These are phyloP conservation scores for Abrus pulchellus DNA, from an alignment of 306 rosid genomes.

Conservation along the genomic window DNA sequence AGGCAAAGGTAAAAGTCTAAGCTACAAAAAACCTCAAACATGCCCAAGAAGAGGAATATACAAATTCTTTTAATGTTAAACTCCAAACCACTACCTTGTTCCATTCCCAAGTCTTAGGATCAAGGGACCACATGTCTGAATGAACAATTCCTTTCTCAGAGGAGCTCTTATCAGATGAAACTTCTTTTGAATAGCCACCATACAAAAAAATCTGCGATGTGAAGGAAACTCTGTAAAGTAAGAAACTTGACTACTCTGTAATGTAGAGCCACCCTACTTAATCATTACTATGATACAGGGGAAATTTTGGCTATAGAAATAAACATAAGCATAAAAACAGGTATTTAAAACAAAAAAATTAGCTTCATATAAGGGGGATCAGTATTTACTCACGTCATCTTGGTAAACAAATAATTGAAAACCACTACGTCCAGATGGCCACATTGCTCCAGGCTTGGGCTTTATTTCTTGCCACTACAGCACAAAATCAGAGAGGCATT, in stretches of 20 bases:
- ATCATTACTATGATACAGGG: conserved; percentile 28
- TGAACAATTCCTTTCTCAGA: conserved; percentile 93
- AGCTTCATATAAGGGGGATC: conserved; percentile 35
- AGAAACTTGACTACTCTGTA: background rate
- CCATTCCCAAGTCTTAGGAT: conserved; percentile 99
- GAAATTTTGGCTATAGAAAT: conserved; percentile 13
- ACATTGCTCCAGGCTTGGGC: conserved; percentile 94
- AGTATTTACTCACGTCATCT: conserved; percentile 78
- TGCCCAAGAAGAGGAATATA: conserved; percentile 33
- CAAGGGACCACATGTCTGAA: conserved; percentile 96
- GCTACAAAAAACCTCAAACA: conserved; percentile 31
- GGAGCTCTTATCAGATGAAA: conserved; percentile 76
- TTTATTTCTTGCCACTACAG: conserved; percentile 97
- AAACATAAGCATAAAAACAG: conserved; percentile 31
- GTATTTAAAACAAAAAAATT: conserved; percentile 34
- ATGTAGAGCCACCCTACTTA: conserved; percentile 15
- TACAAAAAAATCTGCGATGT: conserved; percentile 84
- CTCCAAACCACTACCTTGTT: conserved; percentile 74
- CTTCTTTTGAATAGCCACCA: conserved; percentile 98
- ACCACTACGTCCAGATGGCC: conserved; percentile 98
- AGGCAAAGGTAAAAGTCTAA: conserved; percentile 2
- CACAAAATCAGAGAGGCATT: conserved; percentile 45
- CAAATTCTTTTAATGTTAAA: conserved; percentile 41
- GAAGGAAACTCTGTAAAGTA: conserved; percentile 40
- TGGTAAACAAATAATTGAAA: conserved; percentile 92